Evolutionary conservation across 176 grass and related monocot species (phyloP), one percentile per base, ranked within the genome.

Genomic region (Musa beccarii): DNA sequence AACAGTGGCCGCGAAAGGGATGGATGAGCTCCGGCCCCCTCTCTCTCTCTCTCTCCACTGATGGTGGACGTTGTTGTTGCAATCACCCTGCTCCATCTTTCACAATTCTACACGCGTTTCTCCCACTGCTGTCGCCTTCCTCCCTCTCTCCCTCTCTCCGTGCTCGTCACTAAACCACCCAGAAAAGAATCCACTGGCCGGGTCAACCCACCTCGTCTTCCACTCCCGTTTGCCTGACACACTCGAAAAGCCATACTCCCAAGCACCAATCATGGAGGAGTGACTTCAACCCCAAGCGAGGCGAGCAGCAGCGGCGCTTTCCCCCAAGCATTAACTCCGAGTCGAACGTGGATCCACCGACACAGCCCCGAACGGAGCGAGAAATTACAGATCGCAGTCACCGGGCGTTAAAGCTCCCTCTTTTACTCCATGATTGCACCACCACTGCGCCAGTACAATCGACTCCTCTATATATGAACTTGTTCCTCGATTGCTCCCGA

Each of bases 251-350:
- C n/a, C 6, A 16, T 17, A 49, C 13, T 68, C 29, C 15, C 15
- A 4, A 11, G 68, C 34, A 22, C 68, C 50, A 71, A 51, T 51
- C 50, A 71, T 71, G 68, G 19, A 49, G 19, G 16, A 20, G 16
- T 71, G 34, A 71, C 63, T 66, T 66, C 63, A 66, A 66, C 21
- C 63, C 57, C 57, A n/a, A 66, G 63, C 21, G 62, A 65, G 21
- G 22, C 21, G 21, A 8, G 5, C 4, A n/a, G n/a, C 10, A 24
- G 62, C 62, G 22, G 62, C 22, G 20, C 21, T 19, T 64, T 64
- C 20, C 62, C 62, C 62, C 34, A 43, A 24, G 62, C 19, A 64
- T 64, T 3, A 12, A 57, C 62, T n/a, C n/a, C n/a, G 17, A n/a
- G 59, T 62, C n/a, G n/a, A 62, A 62, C 34, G 34, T 62, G 59